Evolutionary conservation across 2,329 filamentous ascomycete genomes (phyloP), one percentile per base, ranked within the genome.

Genomic region (Pyricularia pennisetigena): DNA sequence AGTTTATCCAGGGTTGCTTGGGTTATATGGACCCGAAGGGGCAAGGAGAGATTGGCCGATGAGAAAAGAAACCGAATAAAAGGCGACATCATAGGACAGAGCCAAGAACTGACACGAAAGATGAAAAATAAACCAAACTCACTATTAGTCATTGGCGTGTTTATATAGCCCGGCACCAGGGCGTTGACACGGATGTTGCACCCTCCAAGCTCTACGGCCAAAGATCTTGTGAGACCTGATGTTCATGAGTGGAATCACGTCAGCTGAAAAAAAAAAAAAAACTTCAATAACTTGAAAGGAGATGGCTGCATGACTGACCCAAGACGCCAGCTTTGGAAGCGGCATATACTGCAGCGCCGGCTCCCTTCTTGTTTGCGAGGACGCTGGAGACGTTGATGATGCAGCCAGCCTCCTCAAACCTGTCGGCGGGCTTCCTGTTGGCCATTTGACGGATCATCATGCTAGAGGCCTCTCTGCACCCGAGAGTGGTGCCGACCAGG

Each of bases 321-420:
- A 95, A 77, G 1, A 97, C 79, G 2, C 92, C 93, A 5, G 93
- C 92, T 76, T 97, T 97, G 62, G 89, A 89, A 3, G 92, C 91
- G 4, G 90, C 88, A 75, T 95, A 96, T 0, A 87, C 86, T 1
- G 89, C 85, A 4, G 90, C 71, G 9, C 93, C 93, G 1, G 81
- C 81, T 0, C 89, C 90, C 0, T 88, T 90, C 69, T 89, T 88
- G 1, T 83, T 75, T 0, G 88, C 93, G 64, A 97, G 83, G 32
- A 96, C 80, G 65, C 91, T 94, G 0, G 91, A 88, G 26, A 97
- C 81, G 74, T 97, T 97, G 76, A 97, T 88, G 70, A 97, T 93
- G 74, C 87, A 91, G 8, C 83, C 85, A 85, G 24, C 41, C 3
- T 61, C 23, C 57, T 12, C 10, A 5, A 12, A 8, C 16, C 30